phyloP scores from a whole-genome alignment of 345 rosid genomes.

The Rhodamnia argentea region DNA sequence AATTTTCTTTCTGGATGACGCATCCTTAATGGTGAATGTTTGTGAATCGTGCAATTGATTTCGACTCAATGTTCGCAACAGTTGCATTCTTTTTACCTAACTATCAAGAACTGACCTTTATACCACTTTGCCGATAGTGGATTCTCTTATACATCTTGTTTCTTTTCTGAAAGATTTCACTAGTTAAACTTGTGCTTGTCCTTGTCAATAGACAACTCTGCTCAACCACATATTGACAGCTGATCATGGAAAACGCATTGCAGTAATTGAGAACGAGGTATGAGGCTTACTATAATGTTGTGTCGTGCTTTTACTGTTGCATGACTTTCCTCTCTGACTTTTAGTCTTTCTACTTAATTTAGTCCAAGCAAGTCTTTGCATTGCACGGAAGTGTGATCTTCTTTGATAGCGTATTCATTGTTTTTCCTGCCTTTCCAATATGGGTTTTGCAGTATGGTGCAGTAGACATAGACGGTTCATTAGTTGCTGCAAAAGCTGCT shows the following conservation, averaged over 20 bases:
- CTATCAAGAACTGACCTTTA: not conserved
- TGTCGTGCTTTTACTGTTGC: not conserved
- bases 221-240: constrained; percentile 92
- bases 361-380: not conserved
- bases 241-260: constrained; percentile 91
- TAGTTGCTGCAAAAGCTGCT: constrained; percentile 80
- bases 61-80: not conserved
- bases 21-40: not conserved
- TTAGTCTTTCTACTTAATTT: not conserved
- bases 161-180: not conserved
- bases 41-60: not conserved
- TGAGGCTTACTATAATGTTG: not conserved
- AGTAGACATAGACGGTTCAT: constrained; percentile 90
- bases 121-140: not conserved
- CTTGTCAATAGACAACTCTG: constrained; percentile 66
- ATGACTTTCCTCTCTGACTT: not conserved
- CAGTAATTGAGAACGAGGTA: constrained; percentile 97
- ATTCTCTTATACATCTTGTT: not conserved
- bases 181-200: not conserved
- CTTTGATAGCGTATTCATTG: not conserved
- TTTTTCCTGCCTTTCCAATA: not conserved
- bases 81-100: not conserved
- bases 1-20: not conserved
- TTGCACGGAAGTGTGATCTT: not conserved
- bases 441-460: constrained; percentile 63